Evolutionary conservation across 257 asterid genomes (phyloP), one percentile per base, ranked within the genome.

Genomic region (Lycium ferocissimum): DNA sequence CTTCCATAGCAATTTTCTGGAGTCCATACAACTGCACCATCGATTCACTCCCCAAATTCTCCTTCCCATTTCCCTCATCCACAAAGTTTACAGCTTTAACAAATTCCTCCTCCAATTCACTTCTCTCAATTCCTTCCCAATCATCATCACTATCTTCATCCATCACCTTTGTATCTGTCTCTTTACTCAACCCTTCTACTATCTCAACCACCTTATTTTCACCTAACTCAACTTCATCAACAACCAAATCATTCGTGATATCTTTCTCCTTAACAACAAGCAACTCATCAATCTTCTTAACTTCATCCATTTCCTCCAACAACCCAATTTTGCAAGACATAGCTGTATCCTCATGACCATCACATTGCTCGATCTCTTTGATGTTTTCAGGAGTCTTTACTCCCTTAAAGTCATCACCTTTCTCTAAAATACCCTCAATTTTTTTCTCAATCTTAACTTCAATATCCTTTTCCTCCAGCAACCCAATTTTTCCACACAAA

Each of bases 81-180:
- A 94, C 92, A 85, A 86, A 93, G 72, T 94, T 92, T 37, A 93
- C 95, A 78, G 98, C 99, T 84, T 89, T 93, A 8, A 93, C 93
- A 89, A 96, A 96, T 3, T 80, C 90, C 80, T 91, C 92, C 90
- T 96, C 98, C 91, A 94, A 82, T 82, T 95, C 99, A 88, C 92
- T 96, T 87, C 98, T 91, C 90, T 96, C 99, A 37, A 96, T 88
- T 20, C 98, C 98, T 83, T 96, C 99, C 99, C 99, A 96, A 88
- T 94, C 99, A 83, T 94, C 98, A 86, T 91, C 95, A 43, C 63
- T 90, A 78, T 76, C 90, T 71, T 61, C 89, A 76, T 73, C 65
- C 17, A 37, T 63, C 67, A 9, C 51, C 78, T 67, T 75, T 89
- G 47, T 83, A 57, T 62, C 79, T 65, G 79, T 87, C 15, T 83